These are phyloP conservation scores for Pleurotus eryngii DNA, from an alignment of 768 basidiomycete genomes.

Conservation along the genomic window DNA sequence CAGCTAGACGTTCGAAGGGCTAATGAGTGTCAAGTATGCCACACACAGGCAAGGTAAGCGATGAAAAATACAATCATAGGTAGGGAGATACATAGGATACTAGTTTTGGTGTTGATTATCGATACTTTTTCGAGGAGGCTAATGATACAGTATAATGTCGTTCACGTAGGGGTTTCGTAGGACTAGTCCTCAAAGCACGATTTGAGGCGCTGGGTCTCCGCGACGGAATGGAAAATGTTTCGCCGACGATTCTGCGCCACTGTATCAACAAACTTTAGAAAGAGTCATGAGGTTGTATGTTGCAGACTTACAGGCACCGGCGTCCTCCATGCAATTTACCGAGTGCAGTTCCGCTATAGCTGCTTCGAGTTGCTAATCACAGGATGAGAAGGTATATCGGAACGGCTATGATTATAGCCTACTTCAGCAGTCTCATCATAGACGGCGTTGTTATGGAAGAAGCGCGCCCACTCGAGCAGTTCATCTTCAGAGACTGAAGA, in stretches of 20 bases:
- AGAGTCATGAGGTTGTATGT: neutral
- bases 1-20: neutral
- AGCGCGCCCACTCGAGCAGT: constrained; percentile 3
- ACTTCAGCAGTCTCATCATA: constrained; percentile 5
- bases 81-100: neutral
- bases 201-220: constrained; percentile 1
- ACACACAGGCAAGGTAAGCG: neutral
- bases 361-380: constrained; percentile 2
- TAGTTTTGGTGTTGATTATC: neutral
- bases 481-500: constrained; percentile 2
- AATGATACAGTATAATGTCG: neutral
- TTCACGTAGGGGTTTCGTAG: no score
- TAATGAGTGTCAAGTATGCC: constrained; percentile 1
- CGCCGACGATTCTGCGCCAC: constrained; percentile 3
- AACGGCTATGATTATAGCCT: neutral
- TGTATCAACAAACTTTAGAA: neutral
- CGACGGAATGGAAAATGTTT: neutral
- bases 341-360: constrained; percentile 1
- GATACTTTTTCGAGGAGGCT: neutral
- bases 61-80: neutral
- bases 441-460: constrained; percentile 7
- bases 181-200: constrained; percentile 1
- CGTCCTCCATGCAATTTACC: neutral
- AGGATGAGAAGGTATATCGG: no score
- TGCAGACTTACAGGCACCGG: neutral